Conservation (phyloP, 2,329 filamentous ascomycete genomes). For the Penicillium freii region DNA sequence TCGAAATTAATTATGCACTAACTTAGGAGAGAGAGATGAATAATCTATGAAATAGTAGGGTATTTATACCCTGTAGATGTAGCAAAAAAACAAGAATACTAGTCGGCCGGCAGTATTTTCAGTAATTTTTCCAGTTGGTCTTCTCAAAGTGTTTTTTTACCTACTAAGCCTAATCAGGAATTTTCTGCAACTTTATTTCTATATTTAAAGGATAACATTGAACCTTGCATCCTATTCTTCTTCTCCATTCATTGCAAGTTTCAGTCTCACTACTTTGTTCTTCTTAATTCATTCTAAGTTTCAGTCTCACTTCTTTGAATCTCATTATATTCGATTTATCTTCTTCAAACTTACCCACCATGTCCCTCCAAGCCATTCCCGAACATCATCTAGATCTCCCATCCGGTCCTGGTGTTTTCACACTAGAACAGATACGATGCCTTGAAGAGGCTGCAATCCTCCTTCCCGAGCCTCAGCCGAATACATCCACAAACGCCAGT, state of each 20-base stretch:
- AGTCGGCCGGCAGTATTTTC: too few relatives aligned
- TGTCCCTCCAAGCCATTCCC: neutral
- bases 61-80: too few relatives aligned
- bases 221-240: neutral
- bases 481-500: neutral
- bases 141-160: too few relatives aligned
- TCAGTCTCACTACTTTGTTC: neutral
- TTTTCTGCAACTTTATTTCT: too few relatives aligned
- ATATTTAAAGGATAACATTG: neutral
- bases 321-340: neutral
- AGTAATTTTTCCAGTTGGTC: too few relatives aligned
- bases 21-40: too few relatives aligned
- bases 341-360: neutral
- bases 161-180: too few relatives aligned
- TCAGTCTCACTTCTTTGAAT: neutral
- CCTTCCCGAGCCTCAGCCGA: neutral
- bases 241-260: too few relatives aligned
- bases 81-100: too few relatives aligned
- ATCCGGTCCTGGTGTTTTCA: neutral
- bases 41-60: too few relatives aligned
- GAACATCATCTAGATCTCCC: neutral
- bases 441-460: neutral
- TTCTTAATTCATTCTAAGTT: neutral
- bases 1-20: too few relatives aligned
- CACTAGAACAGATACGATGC: neutral